Evolutionary conservation across 305 asterid genomes (phyloP).

Genomic region (Fraxinus dipetala): DNA sequence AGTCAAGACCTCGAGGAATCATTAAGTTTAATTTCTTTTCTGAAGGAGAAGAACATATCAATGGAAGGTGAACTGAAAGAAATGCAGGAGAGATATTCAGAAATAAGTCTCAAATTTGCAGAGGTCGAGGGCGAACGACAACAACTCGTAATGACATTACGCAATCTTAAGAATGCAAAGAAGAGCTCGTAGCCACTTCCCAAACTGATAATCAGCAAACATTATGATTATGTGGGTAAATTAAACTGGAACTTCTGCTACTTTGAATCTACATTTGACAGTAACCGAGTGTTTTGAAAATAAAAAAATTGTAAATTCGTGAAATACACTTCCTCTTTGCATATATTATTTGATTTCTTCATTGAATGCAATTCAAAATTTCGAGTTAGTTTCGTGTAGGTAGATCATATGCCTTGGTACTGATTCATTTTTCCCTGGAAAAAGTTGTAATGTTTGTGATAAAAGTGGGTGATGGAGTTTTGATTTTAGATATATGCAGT

Average conservation of each 20-base stretch:
- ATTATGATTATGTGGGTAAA: slow-evolving; percentile 27
- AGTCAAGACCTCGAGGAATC: slow-evolving; percentile 28
- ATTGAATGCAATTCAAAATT: neutral
- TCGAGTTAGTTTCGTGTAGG: neutral
- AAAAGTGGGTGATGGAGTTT: neutral
- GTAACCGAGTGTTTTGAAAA: neutral
- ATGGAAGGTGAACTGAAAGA: slow-evolving; percentile 85
- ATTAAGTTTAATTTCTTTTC: slow-evolving; percentile 35
- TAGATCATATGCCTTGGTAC: neutral
- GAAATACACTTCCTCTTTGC: neutral
- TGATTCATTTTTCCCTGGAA: neutral
- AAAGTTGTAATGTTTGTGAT: neutral
- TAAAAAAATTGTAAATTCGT: slow-evolving; percentile 10
- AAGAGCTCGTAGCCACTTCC: slow-evolving; percentile 30
- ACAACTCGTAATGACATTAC: slow-evolving; percentile 83
- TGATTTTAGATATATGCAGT: neutral
- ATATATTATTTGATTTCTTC: neutral
- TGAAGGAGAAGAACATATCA: slow-evolving; percentile 52
- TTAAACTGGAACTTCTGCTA: slow-evolving; percentile 11
- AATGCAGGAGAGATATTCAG: slow-evolving; percentile 93
- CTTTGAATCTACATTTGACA: neutral
- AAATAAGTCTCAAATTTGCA: slow-evolving; percentile 91
- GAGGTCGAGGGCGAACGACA: slow-evolving; percentile 97
- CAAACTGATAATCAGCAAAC: slow-evolving; percentile 6
- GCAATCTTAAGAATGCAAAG: slow-evolving; percentile 63